A percentile compares a stretch with the other conserved stretches of the same genome.
These are phyloP conservation scores for Poterioochromonas sp. DNA, from an alignment of 352 stramenopile genomes.

Conservation along the genomic window DNA sequence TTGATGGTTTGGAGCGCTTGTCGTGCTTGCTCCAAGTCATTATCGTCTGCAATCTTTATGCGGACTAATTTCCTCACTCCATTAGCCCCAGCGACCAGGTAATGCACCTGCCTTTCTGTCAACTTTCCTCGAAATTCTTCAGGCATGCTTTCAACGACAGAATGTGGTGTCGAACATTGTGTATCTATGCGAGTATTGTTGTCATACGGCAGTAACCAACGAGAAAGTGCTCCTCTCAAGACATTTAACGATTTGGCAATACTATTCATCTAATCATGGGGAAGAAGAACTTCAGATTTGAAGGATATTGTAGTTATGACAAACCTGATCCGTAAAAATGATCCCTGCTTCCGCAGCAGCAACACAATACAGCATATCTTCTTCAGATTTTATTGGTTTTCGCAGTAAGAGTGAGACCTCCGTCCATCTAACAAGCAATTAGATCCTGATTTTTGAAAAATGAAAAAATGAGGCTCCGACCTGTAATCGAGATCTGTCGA, in stretches of 20 bases:
- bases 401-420: slow-evolving; percentile 46
- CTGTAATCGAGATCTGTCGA: background rate
- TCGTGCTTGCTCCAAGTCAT: slow-evolving; percentile 44
- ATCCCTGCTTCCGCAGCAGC: slow-evolving; percentile 39
- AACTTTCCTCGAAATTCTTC: slow-evolving; percentile 20
- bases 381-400: slow-evolving; percentile 37
- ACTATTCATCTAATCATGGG: slow-evolving; percentile 13
- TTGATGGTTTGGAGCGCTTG: slow-evolving; percentile 40
- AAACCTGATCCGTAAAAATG: slow-evolving; percentile 34
- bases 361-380: slow-evolving; percentile 38
- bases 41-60: slow-evolving; percentile 49
- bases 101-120: slow-evolving; percentile 29
- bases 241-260: slow-evolving; percentile 33
- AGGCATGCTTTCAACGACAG: slow-evolving; percentile 21
- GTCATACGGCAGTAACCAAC: slow-evolving; percentile 47
- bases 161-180: slow-evolving; percentile 36
- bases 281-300: background rate
- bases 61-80: slow-evolving; percentile 34
- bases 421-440: slow-evolving; percentile 28
- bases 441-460: background rate
- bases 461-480: background rate
- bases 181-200: slow-evolving; percentile 42
- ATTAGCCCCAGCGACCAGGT: slow-evolving; percentile 24
- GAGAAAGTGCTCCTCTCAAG: slow-evolving; percentile 43
- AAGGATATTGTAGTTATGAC: background rate